phyloP scores from a whole-genome alignment of 805 yeast species.

The Danielozyma ontarioensis region DNA sequence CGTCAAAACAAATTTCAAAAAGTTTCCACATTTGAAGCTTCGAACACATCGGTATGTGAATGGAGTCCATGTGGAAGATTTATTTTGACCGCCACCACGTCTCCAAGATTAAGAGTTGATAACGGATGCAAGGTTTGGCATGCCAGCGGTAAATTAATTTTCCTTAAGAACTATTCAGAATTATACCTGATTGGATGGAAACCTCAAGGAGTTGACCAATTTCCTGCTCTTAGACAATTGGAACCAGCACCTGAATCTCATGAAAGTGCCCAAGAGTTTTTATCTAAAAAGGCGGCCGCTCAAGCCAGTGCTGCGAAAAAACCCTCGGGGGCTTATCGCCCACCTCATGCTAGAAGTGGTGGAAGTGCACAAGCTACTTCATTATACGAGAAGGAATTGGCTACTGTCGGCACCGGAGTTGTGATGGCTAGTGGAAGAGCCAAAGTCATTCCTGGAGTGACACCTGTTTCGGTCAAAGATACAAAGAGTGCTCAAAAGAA shows the following conservation, averaged over 20 bases:
- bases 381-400: constrained; percentile 54
- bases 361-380: constrained; percentile 35
- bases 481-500: constrained; percentile 67
- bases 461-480: constrained; percentile 41
- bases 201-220: constrained; percentile 50
- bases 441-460: constrained; percentile 56
- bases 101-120: constrained; percentile 95
- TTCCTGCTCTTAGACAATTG: constrained; percentile 48
- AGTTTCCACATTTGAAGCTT: constrained; percentile 78
- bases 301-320: constrained; percentile 38
- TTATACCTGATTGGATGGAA: constrained; percentile 82
- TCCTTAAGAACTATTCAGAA: constrained; percentile 74
- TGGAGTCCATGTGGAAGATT: constrained; percentile 98
- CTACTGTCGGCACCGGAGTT: constrained; percentile 14
- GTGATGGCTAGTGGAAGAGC: constrained; percentile 22
- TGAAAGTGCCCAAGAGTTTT: constrained; percentile 57
- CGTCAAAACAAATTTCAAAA: constrained; percentile 80
- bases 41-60: constrained; percentile 93
- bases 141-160: constrained; percentile 76
- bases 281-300: constrained; percentile 36
- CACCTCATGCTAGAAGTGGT: constrained; percentile 81
- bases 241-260: constrained; percentile 66
- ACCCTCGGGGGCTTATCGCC: constrained; percentile 89
- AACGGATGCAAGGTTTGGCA: constrained; percentile 95
- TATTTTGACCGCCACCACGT: constrained; percentile 91